These are phyloP conservation scores for Heterococcus sp. DNA, from an alignment of 108 stramenopile species.

Conservation along the genomic window DNA sequence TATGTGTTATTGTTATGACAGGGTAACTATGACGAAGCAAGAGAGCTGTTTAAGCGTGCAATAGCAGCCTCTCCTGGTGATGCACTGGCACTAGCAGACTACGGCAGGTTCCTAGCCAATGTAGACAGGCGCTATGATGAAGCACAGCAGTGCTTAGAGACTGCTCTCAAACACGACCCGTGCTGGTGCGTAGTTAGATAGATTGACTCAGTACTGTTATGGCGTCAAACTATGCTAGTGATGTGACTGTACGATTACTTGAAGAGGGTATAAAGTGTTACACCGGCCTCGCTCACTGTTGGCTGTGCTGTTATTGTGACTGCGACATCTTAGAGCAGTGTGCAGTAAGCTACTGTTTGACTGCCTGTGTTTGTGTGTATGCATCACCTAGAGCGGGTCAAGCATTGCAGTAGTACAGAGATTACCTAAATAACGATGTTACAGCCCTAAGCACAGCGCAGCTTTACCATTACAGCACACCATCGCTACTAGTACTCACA, in stretches of 20 bases:
- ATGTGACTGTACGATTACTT: neutral
- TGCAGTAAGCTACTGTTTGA: neutral
- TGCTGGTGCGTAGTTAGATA: constrained; percentile 7
- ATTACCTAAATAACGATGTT: too few relatives aligned
- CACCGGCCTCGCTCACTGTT: neutral
- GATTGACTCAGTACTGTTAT: neutral
- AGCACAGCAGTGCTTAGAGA: constrained; percentile 3
- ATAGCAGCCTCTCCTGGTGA: constrained; percentile 47
- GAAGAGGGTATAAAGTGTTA: neutral
- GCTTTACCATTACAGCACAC: too few relatives aligned
- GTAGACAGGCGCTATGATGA: constrained; percentile 17
- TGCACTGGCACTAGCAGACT: constrained; percentile 52
- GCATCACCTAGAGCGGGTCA: too few relatives aligned
- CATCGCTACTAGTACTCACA: too few relatives aligned
- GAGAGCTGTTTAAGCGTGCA: constrained; percentile 40
- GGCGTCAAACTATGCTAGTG: too few relatives aligned
- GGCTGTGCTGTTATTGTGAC: neutral
- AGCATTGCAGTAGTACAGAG: too few relatives aligned
- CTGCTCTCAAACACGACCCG: constrained; percentile 23
- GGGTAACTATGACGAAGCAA: constrained; percentile 1
- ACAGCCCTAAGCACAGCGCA: too few relatives aligned
- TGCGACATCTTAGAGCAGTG: neutral
- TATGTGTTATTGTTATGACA: too few relatives aligned
- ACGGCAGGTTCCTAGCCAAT: constrained; percentile 45
- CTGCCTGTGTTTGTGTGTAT: too few relatives aligned